phyloP scores from a whole-genome alignment of 768 basidiomycete species.

The Asterophora lycoperdoides region DNA sequence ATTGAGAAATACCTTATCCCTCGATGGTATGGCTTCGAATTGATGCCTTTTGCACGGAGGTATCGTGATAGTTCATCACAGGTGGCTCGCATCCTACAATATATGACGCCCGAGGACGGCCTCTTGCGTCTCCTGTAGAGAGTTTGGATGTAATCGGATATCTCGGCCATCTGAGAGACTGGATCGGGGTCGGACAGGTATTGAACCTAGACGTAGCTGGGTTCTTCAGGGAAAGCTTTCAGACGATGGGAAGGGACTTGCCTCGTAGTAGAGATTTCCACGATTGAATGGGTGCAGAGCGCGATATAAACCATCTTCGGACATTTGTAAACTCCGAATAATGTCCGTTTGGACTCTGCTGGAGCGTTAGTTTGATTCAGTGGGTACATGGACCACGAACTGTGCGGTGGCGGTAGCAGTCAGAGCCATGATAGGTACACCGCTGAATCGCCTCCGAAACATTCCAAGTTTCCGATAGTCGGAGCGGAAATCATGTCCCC shows the following conservation, averaged over 20 bases:
- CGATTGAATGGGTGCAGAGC: conserved; percentile 82
- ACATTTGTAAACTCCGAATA: conserved; percentile 59
- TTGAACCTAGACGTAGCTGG: conserved; percentile 46
- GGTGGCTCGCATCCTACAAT: conserved; percentile 62
- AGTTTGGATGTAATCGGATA: conserved; percentile 60
- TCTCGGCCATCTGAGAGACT: conserved; percentile 55
- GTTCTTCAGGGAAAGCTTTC: not conserved
- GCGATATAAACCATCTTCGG: conserved; percentile 48
- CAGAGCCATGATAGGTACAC: conserved; percentile 82
- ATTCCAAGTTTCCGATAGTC: conserved; percentile 70
- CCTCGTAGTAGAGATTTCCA: conserved; percentile 78
- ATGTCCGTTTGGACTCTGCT: conserved; percentile 74
- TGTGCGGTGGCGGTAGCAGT: conserved; percentile 77
- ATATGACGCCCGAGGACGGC: conserved; percentile 69
- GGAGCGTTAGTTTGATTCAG: not conserved
- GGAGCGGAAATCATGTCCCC: conserved; percentile 78
- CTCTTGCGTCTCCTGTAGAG: conserved; percentile 56
- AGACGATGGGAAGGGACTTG: conserved; percentile 18
- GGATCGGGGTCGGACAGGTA: conserved; percentile 54
- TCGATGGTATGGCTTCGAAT: conserved; percentile 70
- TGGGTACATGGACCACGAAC: conserved; percentile 32
- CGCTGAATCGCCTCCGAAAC: conserved; percentile 61
- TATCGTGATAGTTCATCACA: conserved; percentile 67
- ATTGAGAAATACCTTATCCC: conserved; percentile 48
- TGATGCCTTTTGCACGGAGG: conserved; percentile 62